Evolutionary conservation across 257 asterid genomes (phyloP), one percentile per base, ranked within the genome.

Genomic region (Lantana camara): DNA sequence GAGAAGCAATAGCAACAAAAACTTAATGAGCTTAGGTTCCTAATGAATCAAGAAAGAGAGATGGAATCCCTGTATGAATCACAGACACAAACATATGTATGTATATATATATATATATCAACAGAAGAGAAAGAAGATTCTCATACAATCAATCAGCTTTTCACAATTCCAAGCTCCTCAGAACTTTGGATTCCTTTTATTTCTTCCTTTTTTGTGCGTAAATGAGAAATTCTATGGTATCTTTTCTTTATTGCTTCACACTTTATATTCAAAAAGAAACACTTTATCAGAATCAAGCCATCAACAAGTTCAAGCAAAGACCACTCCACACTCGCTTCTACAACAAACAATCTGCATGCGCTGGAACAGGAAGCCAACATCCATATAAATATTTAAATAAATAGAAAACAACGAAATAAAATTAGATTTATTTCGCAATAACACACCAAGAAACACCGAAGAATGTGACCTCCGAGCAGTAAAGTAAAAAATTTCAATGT

Each of bases 231-330:
- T 51, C 34, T 48, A 37, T 37, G 40, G 57, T 63, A 69, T 63
- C 55, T 70, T 65, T 35, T 60, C 11, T 70, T 60, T 19, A 67
- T 70, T 66, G 69, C 73, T 75, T 59, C 73, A 65, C 48, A 56
- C 47, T 54, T 50, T 34, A 53, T 23, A 68, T 64, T 35, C 44
- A 14, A 64, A 55, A 69, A 75, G 40, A 60, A 56, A 66, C 40
- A 61, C 67, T 65, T 72, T 24, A 72, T 55, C 69, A 61, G 58
- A 73, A 79, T 60, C 66, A 66, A 64, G 64, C 24, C 19, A 61
- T 73, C 81, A 72, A 48, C 65, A 4, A 60, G 64, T 68, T 67
- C 68, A 64, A 79, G 79, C 69, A 72, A 59, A 66, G 54, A 63
- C 49, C 34, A 40, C 49, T 49, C 22, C 15, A 9, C 65, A 63